Base-by-base conservation (phyloP, 2,329 filamentous ascomycete species). In the Elsinoe batatas region DNA sequence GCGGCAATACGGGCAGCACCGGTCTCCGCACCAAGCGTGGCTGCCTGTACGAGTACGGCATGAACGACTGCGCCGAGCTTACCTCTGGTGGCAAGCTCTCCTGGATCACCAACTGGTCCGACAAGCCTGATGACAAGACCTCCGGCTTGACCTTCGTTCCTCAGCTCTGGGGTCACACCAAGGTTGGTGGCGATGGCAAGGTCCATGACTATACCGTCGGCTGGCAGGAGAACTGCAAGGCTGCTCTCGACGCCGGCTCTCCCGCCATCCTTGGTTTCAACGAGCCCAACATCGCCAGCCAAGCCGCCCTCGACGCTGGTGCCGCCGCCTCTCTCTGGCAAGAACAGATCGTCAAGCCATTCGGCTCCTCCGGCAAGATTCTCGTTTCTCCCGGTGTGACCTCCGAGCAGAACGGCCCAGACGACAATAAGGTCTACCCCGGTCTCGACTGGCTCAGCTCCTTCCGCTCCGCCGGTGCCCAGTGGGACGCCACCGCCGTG, bases 61-160 rank as follows among this genome's bases (percentile, higher is more conserved):
- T 83, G 78, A 87, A 87, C 69, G 72, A 80, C 35, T 75, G 75
- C 56, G 62, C 61, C 26, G 72, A 85, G 35, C 76, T 78, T 66
- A 69, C 73, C 55, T 63, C 69, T 59, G 63, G 61, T 46, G 65
- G 67, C 50, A 65, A 77, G 58, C 75, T 80, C 64, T 69, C 71
- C 38, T 88, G 84, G 81, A 77, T 71, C 47, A 86, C 85, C 76
- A 87, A 87, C 78, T 88, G 85, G 85, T 36, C 18, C 17, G 75
- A 76, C 46, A 60, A 59, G 8, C 63, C 73, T 47, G 68, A 71
- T 58, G 71, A 72, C 37, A 65, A 75, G 54, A 58, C 63, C 13
- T 66, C 68, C 17, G 65, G 65, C 50, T 64, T 83, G 63, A 73
- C 77, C 64, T 90, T 75, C 72, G 76, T 86, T 54, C 86, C 87